A percentile compares a stretch with the other conserved stretches of the same genome.
Conservation (phyloP, 805 yeast species). For the Sugiyamaella valdiviana region DNA sequence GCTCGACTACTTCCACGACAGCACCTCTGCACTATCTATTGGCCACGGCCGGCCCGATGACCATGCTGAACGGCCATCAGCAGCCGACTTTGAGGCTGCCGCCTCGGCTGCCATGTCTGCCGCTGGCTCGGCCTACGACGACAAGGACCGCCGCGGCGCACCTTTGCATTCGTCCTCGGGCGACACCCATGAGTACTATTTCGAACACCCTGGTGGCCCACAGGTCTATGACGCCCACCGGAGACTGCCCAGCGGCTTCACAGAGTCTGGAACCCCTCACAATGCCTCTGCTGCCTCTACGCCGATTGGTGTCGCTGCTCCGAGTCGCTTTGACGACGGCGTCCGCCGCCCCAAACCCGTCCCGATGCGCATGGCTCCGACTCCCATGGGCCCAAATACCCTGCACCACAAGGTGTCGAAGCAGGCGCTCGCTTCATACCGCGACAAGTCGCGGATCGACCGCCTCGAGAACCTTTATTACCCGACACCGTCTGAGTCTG, state of each 20-base stretch:
- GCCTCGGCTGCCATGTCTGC: not conserved
- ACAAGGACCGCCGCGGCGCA: not conserved
- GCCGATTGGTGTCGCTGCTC: not conserved
- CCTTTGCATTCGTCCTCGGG: not conserved
- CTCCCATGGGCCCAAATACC: not conserved
- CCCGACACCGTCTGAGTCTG: slow-evolving; percentile 23
- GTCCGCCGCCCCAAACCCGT: not conserved
- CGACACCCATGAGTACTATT: not conserved
- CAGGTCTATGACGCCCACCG: not conserved
- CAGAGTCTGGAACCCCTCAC: not conserved
- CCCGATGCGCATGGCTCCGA: not conserved
- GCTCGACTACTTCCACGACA: slow-evolving; percentile 18
- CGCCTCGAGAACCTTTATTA: slow-evolving; percentile 9
- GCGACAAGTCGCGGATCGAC: slow-evolving; percentile 6
- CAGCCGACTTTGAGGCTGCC: not conserved
- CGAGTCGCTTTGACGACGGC: not conserved
- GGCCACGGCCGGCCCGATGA: not conserved
- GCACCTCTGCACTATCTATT: not conserved
- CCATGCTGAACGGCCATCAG: not conserved
- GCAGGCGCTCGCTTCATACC: not conserved
- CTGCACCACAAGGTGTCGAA: not conserved
- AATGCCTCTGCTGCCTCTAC: not conserved
- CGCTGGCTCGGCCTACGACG: not conserved
- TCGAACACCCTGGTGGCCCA: not conserved
- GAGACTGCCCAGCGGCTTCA: not conserved